A percentile compares a stretch with the other conserved stretches of the same genome.
These are phyloP conservation scores for Sporothrix schenckii DNA, from an alignment of 2,329 filamentous ascomycete species.

Conservation along the genomic window DNA sequence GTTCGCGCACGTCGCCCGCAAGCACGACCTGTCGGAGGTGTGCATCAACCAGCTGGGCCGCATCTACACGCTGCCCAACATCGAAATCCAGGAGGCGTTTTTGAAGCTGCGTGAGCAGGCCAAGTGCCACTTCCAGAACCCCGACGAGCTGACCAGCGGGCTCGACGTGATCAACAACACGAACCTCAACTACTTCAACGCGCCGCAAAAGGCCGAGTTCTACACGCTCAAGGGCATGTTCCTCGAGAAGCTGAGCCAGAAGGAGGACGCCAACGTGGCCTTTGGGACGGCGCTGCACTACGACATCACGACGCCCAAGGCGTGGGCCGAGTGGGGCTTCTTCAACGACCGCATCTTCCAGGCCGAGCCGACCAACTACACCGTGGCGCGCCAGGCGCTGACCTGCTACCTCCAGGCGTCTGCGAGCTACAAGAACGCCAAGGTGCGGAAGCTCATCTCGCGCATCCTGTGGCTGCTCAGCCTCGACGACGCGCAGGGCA, in stretches of 20 bases:
- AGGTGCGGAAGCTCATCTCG: slow-evolving; percentile 90
- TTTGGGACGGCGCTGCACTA: slow-evolving; percentile 96
- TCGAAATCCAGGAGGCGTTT: slow-evolving; percentile 99
- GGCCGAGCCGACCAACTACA: slow-evolving; percentile 78
- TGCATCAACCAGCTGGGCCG: slow-evolving; percentile 96
- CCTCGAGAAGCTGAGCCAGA: slow-evolving; percentile 87
- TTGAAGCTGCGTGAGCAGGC: slow-evolving; percentile 97
- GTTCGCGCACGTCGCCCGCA: slow-evolving; percentile 95
- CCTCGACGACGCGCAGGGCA: slow-evolving; percentile 83
- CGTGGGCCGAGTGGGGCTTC: slow-evolving; percentile 98
- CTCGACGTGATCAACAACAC: slow-evolving; percentile 99
- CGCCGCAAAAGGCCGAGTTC: slow-evolving; percentile 96
- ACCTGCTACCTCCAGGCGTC: slow-evolving; percentile 96
- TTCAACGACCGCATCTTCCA: slow-evolving; percentile 98
- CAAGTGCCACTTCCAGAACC: slow-evolving; percentile 97
- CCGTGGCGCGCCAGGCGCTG: slow-evolving; percentile 84
- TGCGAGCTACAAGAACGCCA: slow-evolving; percentile 94
- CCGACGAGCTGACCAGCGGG: slow-evolving; percentile 85
- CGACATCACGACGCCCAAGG: slow-evolving; percentile 92
- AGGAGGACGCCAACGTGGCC: slow-evolving; percentile 87
- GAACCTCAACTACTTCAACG: slow-evolving; percentile 96
- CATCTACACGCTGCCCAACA: slow-evolving; percentile 98
- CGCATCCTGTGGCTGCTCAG: slow-evolving; percentile 95
- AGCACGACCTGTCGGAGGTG: slow-evolving; percentile 94
- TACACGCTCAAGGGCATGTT: slow-evolving; percentile 99